phyloP scores from a whole-genome alignment of 2,329 filamentous ascomycete genomes.

The Beauveria australis region DNA sequence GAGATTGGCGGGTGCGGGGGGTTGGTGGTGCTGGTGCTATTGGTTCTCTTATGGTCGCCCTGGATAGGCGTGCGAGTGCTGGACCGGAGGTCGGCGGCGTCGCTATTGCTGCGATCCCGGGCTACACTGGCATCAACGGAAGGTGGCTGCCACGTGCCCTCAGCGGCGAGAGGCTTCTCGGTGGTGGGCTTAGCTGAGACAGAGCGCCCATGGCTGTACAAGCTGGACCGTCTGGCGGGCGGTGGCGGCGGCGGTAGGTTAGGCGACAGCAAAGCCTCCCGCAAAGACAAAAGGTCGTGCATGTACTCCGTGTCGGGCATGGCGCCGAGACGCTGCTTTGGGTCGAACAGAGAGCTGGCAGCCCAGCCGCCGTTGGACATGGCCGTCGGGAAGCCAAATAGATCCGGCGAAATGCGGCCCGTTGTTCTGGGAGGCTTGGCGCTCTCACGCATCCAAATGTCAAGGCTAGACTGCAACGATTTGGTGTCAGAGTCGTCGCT shows the following conservation, averaged over 20 bases:
- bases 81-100: constrained; percentile 2
- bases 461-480: constrained; percentile 42
- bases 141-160: constrained; percentile 14
- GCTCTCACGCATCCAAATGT: constrained; percentile 51
- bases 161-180: constrained; percentile 7
- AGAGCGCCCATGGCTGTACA: constrained; percentile 38
- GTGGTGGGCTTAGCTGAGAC: constrained; percentile 17
- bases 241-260: constrained; percentile 37
- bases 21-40: neutral
- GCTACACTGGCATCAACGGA: constrained; percentile 11
- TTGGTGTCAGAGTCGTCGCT: constrained; percentile 33
- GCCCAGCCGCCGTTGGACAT: constrained; percentile 36
- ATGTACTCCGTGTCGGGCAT: constrained; percentile 31
- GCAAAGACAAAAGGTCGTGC: constrained; percentile 36
- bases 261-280: constrained; percentile 30
- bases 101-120: constrained; percentile 13
- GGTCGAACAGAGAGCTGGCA: constrained; percentile 39
- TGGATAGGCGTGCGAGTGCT: constrained; percentile 9
- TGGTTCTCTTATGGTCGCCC: constrained; percentile 29
- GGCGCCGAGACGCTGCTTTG: constrained; percentile 17
- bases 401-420: constrained; percentile 37
- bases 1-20: constrained; percentile 39
- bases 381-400: constrained; percentile 43
- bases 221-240: constrained; percentile 45
- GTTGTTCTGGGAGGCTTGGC: constrained; percentile 29